A percentile compares a stretch with the other conserved stretches of the same genome.
These are phyloP conservation scores for Chloris gayana DNA, from an alignment of 176 grass and related monocot species.

Conservation along the genomic window DNA sequence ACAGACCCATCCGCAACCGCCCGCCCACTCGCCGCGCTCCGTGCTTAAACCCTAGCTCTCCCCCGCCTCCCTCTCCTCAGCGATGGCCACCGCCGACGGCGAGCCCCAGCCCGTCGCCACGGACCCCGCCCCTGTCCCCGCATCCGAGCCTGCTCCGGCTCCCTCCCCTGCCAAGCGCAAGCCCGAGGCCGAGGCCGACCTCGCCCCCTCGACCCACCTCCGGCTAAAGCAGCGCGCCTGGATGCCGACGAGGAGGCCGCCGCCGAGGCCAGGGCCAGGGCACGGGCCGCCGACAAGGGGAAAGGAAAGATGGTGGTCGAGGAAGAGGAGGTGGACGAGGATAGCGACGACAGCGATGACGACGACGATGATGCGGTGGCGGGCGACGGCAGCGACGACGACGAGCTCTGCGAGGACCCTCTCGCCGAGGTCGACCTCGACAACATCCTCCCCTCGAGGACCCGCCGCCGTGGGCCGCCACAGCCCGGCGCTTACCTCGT, in stretches of 20 bases:
- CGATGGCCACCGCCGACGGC: slow-evolving; percentile 51
- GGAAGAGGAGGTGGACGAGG: slow-evolving; percentile 51
- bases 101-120: slow-evolving; percentile 28
- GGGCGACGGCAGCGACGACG: slow-evolving; percentile 44
- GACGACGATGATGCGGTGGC: background rate
- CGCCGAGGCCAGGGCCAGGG: slow-evolving; percentile 29
- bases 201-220: slow-evolving; percentile 29
- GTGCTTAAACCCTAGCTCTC: background rate
- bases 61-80: too few relatives aligned
- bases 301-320: slow-evolving; percentile 77
- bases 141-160: too few relatives aligned
- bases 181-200: slow-evolving; percentile 32
- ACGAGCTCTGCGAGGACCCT: slow-evolving; percentile 64
- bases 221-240: slow-evolving; percentile 44
- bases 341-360: background rate
- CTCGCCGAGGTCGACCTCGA: slow-evolving; percentile 72
- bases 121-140: background rate
- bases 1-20: background rate
- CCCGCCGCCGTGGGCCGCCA: slow-evolving; percentile 57
- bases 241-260: slow-evolving; percentile 41
- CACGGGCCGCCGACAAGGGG: slow-evolving; percentile 55
- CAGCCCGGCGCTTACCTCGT: slow-evolving; percentile 64
- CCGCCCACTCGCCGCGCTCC: background rate
- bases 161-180: slow-evolving; percentile 58
- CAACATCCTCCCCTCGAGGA: slow-evolving; percentile 75